Conservation (phyloP, 148 eudicot species). For the Silene conica region DNA sequence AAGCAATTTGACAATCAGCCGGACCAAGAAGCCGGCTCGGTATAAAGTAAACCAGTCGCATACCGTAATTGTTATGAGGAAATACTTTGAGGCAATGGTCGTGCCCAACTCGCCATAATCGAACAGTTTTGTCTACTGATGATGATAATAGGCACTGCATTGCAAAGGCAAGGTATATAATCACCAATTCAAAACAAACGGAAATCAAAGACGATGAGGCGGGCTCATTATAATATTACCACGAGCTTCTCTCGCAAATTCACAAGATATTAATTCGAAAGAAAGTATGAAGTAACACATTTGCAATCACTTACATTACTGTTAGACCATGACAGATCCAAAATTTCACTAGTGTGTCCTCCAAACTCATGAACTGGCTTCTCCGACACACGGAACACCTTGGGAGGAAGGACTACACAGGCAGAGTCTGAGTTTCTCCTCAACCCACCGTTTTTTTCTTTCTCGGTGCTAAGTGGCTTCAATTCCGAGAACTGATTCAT, state of each 20-base stretch:
- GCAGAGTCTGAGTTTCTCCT: conserved; percentile 66
- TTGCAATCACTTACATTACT: conserved; percentile 26
- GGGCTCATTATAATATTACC: too few relatives aligned
- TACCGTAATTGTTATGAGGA: conserved; percentile 79
- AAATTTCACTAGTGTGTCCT: conserved; percentile 69
- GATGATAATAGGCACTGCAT: conserved; percentile 69
- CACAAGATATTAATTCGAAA: not conserved
- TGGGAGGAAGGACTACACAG: conserved; percentile 80
- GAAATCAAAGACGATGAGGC: not conserved
- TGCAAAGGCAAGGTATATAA: conserved; percentile 20
- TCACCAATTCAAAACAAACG: not conserved
- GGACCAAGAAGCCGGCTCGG: not conserved
- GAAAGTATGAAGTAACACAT: not conserved
- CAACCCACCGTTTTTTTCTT: conserved; percentile 41
- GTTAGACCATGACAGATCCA: conserved; percentile 88
- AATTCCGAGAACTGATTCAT: conserved; percentile 63
- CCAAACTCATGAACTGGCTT: conserved; percentile 65
- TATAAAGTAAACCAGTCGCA: conserved; percentile 10
- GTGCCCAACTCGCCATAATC: conserved; percentile 81
- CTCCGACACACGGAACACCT: conserved; percentile 71
- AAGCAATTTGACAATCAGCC: too few relatives aligned
- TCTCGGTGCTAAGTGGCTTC: conserved; percentile 41
- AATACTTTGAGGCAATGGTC: conserved; percentile 65
- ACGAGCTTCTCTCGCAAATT: too few relatives aligned
- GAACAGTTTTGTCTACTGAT: conserved; percentile 82